Evolutionary conservation across 345 rosid genomes (phyloP).

Genomic region (Pelargonium nanum): DNA sequence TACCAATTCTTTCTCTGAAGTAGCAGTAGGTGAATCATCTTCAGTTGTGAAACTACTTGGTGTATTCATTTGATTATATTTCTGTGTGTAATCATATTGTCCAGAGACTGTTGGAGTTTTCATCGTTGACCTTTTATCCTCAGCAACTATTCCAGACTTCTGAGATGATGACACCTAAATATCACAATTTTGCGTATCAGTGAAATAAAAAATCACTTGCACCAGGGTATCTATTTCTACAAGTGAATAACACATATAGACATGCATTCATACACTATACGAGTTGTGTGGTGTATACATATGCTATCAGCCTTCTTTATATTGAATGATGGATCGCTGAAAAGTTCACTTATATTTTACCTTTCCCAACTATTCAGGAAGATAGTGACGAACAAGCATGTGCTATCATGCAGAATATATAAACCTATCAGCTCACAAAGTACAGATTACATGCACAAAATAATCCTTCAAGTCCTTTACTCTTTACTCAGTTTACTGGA

Average conservation of each 20-base stretch:
- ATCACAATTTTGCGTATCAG: neutral
- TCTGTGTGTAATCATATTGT: slow-evolving; percentile 25
- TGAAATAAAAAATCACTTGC: neutral
- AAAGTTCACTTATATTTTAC: no score
- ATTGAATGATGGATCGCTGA: neutral
- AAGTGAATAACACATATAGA: neutral
- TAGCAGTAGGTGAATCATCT: slow-evolving; percentile 43
- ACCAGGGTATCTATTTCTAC: neutral
- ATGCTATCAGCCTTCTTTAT: neutral
- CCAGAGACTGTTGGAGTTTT: slow-evolving; percentile 16
- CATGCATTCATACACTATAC: neutral
- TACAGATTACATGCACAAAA: neutral
- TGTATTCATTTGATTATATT: slow-evolving; percentile 26
- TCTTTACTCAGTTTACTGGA: neutral
- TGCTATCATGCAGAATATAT: no score
- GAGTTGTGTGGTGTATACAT: no score
- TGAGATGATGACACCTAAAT: slow-evolving; percentile 13
- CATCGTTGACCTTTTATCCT: slow-evolving; percentile 17
- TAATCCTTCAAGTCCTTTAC: neutral
- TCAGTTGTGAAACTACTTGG: slow-evolving; percentile 35
- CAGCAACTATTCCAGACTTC: slow-evolving; percentile 16
- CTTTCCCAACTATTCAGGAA: neutral
- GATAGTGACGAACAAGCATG: neutral
- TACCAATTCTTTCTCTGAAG: slow-evolving; percentile 84
- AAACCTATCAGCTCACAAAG: neutral